Evolutionary conservation across 2,329 filamentous ascomycete species (phyloP).

Genomic region (Thelonectria discophora): DNA sequence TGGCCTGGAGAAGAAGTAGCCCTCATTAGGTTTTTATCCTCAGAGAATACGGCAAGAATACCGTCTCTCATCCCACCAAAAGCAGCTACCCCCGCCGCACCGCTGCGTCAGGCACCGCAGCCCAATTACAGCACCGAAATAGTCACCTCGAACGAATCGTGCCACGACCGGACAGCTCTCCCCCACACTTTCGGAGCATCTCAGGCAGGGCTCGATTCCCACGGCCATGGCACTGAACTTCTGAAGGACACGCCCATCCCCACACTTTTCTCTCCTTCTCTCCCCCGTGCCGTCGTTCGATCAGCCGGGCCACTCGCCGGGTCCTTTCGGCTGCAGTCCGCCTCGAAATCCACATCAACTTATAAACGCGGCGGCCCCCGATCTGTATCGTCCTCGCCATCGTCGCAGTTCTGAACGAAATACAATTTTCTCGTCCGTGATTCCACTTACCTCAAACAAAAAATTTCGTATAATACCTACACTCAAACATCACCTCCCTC

Average conservation of each 20-base stretch:
- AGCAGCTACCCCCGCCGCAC: conserved; percentile 8
- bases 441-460: background rate
- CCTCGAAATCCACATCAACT: conserved; percentile 11
- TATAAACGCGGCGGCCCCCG: conserved; percentile 24
- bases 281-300: conserved; percentile 26
- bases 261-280: background rate
- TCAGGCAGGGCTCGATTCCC: background rate
- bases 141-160: conserved; percentile 3
- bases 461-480: background rate
- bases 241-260: background rate
- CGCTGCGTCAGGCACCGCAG: background rate
- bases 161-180: conserved; percentile 11
- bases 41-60: conserved; percentile 3
- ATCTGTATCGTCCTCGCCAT: background rate
- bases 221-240: too few relatives aligned
- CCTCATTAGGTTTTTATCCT: background rate
- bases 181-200: background rate
- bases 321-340: conserved; percentile 13
- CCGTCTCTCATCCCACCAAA: conserved; percentile 1
- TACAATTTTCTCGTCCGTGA: conserved; percentile 1
- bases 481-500: conserved; percentile 6
- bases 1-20: too few relatives aligned
- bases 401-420: background rate
- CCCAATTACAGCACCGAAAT: background rate
- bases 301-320: conserved; percentile 22